Conservation (phyloP, 345 rosid genomes). For the Lepidium sativum region DNA sequence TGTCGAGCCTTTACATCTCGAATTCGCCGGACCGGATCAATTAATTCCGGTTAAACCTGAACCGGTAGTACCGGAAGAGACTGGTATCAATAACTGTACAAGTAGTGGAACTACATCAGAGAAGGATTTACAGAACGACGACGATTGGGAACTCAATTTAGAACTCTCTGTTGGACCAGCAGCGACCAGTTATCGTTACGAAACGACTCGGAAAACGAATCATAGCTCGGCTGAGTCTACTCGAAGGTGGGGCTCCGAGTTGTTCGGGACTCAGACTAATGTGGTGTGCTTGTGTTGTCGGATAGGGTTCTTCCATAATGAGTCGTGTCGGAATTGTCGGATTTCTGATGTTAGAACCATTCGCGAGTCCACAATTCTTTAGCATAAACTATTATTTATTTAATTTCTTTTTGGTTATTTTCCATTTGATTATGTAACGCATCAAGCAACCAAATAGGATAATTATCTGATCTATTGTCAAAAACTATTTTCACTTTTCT, state of each 20-base stretch:
- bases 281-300: slow-evolving; percentile 29
- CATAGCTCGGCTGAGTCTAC: slow-evolving; percentile 18
- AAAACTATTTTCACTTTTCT: too few species aligned
- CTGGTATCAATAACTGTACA: background rate
- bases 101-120: slow-evolving; percentile 27
- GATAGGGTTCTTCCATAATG: slow-evolving; percentile 22
- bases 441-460: background rate
- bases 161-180: slow-evolving; percentile 29
- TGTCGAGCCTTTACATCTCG: background rate
- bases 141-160: slow-evolving; percentile 14
- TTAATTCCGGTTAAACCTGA: slow-evolving; percentile 10
- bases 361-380: slow-evolving; percentile 17
- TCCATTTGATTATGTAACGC: background rate
- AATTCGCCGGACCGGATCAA: slow-evolving; percentile 17
- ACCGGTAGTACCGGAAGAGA: slow-evolving; percentile 14
- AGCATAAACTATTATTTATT: background rate
- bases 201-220: slow-evolving; percentile 7
- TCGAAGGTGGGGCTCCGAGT: slow-evolving; percentile 16
- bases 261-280: background rate
- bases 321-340: slow-evolving; percentile 28
- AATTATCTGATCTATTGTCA: background rate
- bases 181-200: background rate
- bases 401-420: background rate
- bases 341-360: slow-evolving; percentile 21
- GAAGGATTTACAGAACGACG: slow-evolving; percentile 3